Evolutionary conservation across 306 rosid genomes (phyloP), one percentile per base, ranked within the genome.

Genomic region (Morella rubra): DNA sequence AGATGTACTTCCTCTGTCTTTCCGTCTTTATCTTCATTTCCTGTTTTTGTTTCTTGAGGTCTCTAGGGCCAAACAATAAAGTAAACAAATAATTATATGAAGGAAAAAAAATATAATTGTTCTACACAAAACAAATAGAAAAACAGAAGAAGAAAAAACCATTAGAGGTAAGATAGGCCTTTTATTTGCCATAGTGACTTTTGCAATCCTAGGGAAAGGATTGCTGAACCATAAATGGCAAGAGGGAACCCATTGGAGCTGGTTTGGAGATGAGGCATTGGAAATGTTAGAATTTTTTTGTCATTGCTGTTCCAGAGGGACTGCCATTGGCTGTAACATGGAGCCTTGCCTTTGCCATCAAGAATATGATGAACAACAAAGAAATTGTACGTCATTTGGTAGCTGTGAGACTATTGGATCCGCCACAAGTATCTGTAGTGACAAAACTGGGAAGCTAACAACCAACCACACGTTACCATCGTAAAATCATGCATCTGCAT

Each of bases 361-460:
- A 94, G 80, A 90, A 92, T 80, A 94, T 94, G 98, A 94, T 94
- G 98, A 94, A 94, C 58, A 96, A 94, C 75, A 94, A 92, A 76
- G 98, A 97, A 44, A 96, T 94, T 47, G 98, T 94, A 47, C 87
- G 98, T 27, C 85, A 94, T 78, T 90, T 94, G 55, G 98, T 97
- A 13, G 98, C 98, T 94, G 97, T 61, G 98, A 92, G 82, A 94
- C 97, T 5, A 94, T 94, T 97, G 97, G 98, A 73, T 94, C 98
- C 20, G 94, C 98, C 81, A 94, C 97, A 69, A 89, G 86, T 62
- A 94, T 94, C 67, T 94, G 98, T 37, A 94, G 97, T 77, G 96
- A 94, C 87, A 92, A 93, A 82, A 91, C 97, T 10, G 98, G 98
- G 60, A 94, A 97, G 64, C 82, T 94, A 41, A 94, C 98, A 22